Percentiles rank a stretch among this genome's conserved stretches.
These are phyloP conservation scores for Schizochytrium sp. DNA, from an alignment of 108 stramenopile species.

Conservation along the genomic window DNA sequence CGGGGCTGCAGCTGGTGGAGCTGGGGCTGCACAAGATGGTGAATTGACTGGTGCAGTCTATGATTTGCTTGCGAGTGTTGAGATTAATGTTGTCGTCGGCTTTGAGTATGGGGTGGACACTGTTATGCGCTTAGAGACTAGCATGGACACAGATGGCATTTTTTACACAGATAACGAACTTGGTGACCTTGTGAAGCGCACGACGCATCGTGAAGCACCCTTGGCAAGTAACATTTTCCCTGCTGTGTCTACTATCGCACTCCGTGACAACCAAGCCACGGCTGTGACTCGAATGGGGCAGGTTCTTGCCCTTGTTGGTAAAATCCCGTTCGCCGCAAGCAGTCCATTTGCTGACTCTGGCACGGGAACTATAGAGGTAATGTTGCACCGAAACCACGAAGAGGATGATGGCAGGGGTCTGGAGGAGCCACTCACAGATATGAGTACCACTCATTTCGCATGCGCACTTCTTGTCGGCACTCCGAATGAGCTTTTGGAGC, in stretches of 20 bases:
- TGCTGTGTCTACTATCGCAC: background rate
- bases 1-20: background rate
- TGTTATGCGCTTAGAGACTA: constrained; percentile 39
- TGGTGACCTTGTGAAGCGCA: constrained; percentile 39
- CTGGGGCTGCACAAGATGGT: background rate
- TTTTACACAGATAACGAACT: constrained; percentile 46
- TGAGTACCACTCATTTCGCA: background rate
- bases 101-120: constrained; percentile 37
- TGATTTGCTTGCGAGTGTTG: background rate
- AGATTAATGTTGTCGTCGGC: background rate
- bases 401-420: constrained; percentile 55
- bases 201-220: constrained; percentile 26
- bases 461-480: constrained; percentile 25
- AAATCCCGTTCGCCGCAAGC: constrained; percentile 11
- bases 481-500: background rate
- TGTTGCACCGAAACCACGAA: constrained; percentile 57
- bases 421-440: constrained; percentile 1
- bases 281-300: constrained; percentile 51
- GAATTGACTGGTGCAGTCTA: background rate
- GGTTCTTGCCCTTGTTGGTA: background rate
- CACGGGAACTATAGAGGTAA: constrained; percentile 1
- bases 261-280: constrained; percentile 43
- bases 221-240: constrained; percentile 56
- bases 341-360: constrained; percentile 37
- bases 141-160: constrained; percentile 58